phyloP scores from a whole-genome alignment of 2,329 filamentous ascomycete genomes.

The Aaosphaeria pasadenensis region DNA sequence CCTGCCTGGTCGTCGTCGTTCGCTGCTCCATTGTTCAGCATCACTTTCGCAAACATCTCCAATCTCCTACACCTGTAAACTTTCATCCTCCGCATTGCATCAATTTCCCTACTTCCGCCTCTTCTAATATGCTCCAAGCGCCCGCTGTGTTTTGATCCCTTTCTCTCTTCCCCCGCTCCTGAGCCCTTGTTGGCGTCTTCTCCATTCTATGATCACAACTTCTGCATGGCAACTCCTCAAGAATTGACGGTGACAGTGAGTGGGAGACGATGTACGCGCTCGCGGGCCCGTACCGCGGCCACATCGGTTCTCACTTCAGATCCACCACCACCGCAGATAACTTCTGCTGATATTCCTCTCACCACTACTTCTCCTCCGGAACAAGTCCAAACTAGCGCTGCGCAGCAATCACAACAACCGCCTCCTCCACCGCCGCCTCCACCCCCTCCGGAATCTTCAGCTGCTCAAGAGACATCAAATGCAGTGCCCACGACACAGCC shows the following conservation, averaged over 20 bases:
- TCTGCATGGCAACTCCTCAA: constrained; percentile 38
- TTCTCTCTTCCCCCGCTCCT: constrained; percentile 19
- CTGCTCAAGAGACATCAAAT: constrained; percentile 14
- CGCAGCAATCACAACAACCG: constrained; percentile 3
- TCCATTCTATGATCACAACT: constrained; percentile 26
- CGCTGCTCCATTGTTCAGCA: constrained; percentile 15
- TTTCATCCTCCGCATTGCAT: background rate
- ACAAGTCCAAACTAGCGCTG: constrained; percentile 18
- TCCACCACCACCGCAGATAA: constrained; percentile 8
- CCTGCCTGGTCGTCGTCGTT: constrained; percentile 20
- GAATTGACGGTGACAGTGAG: constrained; percentile 36
- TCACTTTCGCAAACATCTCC: background rate
- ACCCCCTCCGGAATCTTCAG: constrained; percentile 5
- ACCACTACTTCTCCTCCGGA: constrained; percentile 18
- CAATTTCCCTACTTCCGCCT: constrained; percentile 16
- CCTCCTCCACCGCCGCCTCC: constrained; percentile 11
- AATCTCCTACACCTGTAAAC: constrained; percentile 10
- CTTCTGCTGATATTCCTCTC: constrained; percentile 16
- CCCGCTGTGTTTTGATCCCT: constrained; percentile 26
- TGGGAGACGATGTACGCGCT: constrained; percentile 39
- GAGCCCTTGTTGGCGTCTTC: constrained; percentile 26
- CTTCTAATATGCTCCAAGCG: constrained; percentile 36
- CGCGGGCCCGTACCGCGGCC: constrained; percentile 29
- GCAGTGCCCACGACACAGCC: constrained; percentile 17
- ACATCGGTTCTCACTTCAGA: constrained; percentile 16